Evolutionary conservation across 1,284 basidiomycete species (phyloP).

Genomic region (Trichosporon coremiiforme): DNA sequence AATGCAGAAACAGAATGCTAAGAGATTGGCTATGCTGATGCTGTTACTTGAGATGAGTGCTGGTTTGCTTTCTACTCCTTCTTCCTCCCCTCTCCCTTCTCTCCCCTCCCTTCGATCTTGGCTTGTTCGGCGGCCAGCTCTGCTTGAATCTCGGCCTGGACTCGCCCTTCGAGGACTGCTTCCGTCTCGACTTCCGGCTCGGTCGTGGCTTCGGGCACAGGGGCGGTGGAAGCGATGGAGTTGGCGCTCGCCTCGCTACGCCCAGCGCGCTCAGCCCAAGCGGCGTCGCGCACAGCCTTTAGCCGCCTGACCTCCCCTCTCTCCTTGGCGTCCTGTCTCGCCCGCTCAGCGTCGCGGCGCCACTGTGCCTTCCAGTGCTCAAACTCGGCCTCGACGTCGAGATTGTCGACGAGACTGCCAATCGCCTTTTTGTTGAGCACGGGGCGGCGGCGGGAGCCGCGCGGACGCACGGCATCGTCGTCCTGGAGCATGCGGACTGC

Average conservation of each 20-base stretch:
- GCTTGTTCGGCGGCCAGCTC: no score
- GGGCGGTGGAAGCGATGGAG: no score
- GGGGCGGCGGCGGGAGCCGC: neutral
- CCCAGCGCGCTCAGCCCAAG: neutral
- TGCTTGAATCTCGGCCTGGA: no score
- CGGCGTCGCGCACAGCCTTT: neutral
- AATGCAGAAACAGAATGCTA: neutral
- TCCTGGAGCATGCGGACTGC: conserved; percentile 27
- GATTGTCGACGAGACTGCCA: neutral
- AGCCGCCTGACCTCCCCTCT: neutral
- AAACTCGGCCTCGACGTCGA: neutral
- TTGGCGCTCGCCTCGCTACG: neutral
- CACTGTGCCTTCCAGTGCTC: neutral
- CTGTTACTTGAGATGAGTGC: neutral
- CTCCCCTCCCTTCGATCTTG: neutral
- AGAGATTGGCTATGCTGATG: neutral
- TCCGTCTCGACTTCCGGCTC: neutral
- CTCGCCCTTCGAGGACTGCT: neutral
- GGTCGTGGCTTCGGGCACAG: neutral
- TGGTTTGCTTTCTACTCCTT: neutral
- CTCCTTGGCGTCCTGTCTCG: neutral
- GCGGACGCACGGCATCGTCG: conserved; percentile 23
- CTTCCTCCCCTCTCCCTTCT: neutral
- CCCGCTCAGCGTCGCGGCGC: neutral
- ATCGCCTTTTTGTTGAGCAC: neutral